phyloP scores from a whole-genome alignment of 2,329 filamentous ascomycete species.

The Epichloe aotearoae region DNA sequence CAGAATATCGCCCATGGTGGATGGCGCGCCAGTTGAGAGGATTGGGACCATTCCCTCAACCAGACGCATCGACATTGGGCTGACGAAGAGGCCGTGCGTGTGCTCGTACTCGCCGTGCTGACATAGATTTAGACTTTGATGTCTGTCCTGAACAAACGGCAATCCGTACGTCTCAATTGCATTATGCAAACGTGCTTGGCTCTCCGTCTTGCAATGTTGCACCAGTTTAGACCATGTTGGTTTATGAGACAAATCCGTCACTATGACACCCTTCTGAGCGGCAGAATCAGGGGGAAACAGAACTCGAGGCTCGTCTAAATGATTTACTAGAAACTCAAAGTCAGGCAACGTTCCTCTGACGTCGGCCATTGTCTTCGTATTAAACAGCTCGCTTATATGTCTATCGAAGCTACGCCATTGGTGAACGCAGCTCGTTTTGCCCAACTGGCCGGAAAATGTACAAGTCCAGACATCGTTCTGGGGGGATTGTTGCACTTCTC shows the following conservation, averaged over 20 bases:
- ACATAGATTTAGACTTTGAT: conserved; percentile 25
- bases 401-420: no score
- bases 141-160: not conserved
- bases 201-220: not conserved
- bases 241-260: conserved; percentile 9
- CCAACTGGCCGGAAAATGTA: no score
- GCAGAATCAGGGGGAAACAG: no score
- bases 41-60: conserved; percentile 30
- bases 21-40: conserved; percentile 29
- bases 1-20: conserved; percentile 38
- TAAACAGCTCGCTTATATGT: no score
- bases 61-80: conserved; percentile 28
- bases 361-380: no score
- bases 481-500: no score
- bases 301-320: no score
- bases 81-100: conserved; percentile 31
- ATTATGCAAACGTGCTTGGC: no score
- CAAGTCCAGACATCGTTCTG: no score
- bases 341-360: no score
- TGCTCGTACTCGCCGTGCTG: conserved; percentile 27
- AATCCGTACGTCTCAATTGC: not conserved
- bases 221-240: not conserved
- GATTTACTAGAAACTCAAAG: no score
- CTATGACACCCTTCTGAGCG: not conserved
- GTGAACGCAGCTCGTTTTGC: no score